Evolutionary conservation across 768 basidiomycete genomes (phyloP).

Genomic region (Kwoniella bestiolae): DNA sequence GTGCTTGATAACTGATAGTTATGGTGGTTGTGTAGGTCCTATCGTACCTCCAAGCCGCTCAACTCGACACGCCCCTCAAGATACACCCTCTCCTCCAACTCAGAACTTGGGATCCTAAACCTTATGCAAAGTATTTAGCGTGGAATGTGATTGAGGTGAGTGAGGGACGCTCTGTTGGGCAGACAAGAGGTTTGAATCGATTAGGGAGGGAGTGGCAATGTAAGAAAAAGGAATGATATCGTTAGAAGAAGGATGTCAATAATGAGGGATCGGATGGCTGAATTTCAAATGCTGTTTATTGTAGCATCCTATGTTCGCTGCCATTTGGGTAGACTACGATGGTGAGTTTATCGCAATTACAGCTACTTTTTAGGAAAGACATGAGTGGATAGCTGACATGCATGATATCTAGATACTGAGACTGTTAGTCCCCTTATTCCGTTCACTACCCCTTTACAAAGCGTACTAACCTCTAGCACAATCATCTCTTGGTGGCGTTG

Average conservation of each 20-base stretch:
- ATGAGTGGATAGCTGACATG: background rate
- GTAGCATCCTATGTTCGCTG: conserved; percentile 57
- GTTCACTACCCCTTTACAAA: background rate
- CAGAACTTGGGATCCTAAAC: conserved; percentile 55
- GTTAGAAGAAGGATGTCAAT: background rate
- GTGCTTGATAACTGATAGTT: background rate
- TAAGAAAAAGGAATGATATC: too few species aligned
- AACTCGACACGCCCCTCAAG: conserved; percentile 50
- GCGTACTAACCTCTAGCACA: background rate
- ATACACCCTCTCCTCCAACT: conserved; percentile 54
- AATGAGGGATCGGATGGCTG: background rate
- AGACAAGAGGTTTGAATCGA: too few species aligned
- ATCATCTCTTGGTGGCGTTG: background rate
- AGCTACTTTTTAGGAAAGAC: too few species aligned
- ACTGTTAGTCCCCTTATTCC: conserved; percentile 36
- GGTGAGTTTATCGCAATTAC: too few species aligned
- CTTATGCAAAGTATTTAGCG: conserved; percentile 55
- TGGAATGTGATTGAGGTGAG: conserved; percentile 55
- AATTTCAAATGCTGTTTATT: background rate
- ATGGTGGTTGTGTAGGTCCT: conserved; percentile 35
- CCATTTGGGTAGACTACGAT: conserved; percentile 57
- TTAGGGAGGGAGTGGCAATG: too few species aligned
- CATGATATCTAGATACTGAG: conserved; percentile 40
- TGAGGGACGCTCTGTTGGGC: too few species aligned
- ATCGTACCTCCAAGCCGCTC: conserved; percentile 56